These are phyloP conservation scores for Sclerospora graminicola DNA, from an alignment of 352 stramenopile species.

Conservation along the genomic window DNA sequence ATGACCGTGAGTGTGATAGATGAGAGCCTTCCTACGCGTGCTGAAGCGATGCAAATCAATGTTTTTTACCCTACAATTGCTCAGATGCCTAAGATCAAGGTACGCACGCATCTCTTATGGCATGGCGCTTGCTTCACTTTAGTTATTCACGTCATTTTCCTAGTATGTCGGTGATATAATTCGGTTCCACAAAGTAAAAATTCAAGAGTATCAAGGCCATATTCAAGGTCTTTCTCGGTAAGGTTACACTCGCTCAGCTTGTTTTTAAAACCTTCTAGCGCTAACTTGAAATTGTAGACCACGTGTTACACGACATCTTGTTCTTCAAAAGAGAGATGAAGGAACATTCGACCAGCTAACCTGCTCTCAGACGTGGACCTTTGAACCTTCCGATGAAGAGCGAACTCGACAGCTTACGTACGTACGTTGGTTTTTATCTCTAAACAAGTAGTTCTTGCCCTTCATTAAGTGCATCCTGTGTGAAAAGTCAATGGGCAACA, in stretches of 20 bases:
- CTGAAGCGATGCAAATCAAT: conserved; percentile 49
- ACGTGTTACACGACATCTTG: conserved; percentile 39
- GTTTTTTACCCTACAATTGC: conserved; percentile 51
- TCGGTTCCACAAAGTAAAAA: conserved; percentile 64
- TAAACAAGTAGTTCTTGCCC: no score
- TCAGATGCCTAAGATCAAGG: conserved; percentile 52
- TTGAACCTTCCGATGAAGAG: conserved; percentile 38
- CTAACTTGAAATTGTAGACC: conserved; percentile 16
- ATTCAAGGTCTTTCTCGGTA: conserved; percentile 51
- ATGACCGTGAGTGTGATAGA: conserved; percentile 66
- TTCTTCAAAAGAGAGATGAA: conserved; percentile 28
- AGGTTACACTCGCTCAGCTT: no score
- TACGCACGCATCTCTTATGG: conserved; percentile 11
- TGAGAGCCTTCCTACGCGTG: conserved; percentile 40
- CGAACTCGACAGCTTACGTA: conserved; percentile 34
- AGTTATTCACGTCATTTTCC: no score
- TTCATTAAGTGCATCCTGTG: no score
- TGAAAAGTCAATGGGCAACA: conserved; percentile 38
- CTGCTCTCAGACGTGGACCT: conserved; percentile 50
- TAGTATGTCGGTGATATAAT: conserved; percentile 69
- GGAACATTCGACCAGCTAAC: conserved; percentile 33
- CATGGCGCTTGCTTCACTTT: no score
- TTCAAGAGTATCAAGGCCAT: conserved; percentile 48
- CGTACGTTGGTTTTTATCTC: no score
- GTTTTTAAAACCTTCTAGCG: no score